Base-by-base conservation (phyloP, 257 asterid species). In the Ocimum tenuiflorum region DNA sequence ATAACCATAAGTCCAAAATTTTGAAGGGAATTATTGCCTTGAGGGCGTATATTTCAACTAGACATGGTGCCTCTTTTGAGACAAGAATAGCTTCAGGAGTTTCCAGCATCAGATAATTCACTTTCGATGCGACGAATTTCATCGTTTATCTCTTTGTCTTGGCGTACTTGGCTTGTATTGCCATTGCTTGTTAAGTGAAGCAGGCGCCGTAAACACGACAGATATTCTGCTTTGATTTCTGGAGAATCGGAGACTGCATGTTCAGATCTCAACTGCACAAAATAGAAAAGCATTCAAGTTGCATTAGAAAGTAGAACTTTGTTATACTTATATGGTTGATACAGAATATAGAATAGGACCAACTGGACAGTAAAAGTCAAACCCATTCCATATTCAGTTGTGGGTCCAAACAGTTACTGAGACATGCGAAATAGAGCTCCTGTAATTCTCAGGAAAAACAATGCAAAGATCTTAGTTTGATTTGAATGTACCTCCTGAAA, bases 201-300 rank as follows among this genome's bases (percentile, higher is more conserved):
- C 7, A 88, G 78, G 56, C 74, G 74, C 79, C 62, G 78, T 80
- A 85, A 75, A 75, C 95, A 91, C 2, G 86, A 82, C 1, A 83
- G 77, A 58, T 84, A 91, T 63, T 84, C 96, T 14, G 85, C 79
- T 79, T 83, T 88, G 10, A 83, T 83, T 79, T 82, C 86, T 24
- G 81, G 76, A 51, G 80, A 75, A 64, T 74, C 81, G 7, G 75
- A 62, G 61, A 69, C 27, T 4, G 79, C 23, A 31, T 53, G 56
- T 69, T 78, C 83, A 13, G 74, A 43, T 60, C 68, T 81, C 67
- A 86, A 80, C 97, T 91, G 88, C 80, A 81, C 48, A 72, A 23
- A 59, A 36, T 6, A 67, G 46, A 49, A n/a, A 35, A 42, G 20
- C 14, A 23, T 58, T 33, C 17, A 27, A 20, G 13, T 49, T 43